Evolutionary conservation across 2,329 filamentous ascomycete species (phyloP).

Genomic region (Coleophoma cylindrospora): DNA sequence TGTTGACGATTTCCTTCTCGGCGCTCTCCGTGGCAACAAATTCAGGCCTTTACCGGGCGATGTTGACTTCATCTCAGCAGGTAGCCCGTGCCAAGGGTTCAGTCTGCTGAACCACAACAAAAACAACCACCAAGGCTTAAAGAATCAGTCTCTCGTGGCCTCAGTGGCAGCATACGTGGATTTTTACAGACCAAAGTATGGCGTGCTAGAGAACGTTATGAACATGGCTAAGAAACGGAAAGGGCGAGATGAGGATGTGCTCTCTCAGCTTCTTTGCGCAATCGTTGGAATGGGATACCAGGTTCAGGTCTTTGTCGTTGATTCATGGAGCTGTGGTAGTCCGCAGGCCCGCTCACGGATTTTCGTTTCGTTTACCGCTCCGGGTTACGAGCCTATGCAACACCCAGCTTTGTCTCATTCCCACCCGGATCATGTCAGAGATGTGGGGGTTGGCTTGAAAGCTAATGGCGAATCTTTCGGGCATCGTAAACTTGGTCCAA

Average conservation of each 20-base stretch:
- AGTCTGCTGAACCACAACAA: constrained; percentile 57
- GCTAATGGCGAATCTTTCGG: constrained; percentile 58
- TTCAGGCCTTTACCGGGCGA: constrained; percentile 49
- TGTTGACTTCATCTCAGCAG: constrained; percentile 66
- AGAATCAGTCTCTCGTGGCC: constrained; percentile 73
- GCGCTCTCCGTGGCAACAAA: constrained; percentile 47
- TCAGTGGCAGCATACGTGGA: constrained; percentile 73
- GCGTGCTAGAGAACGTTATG: constrained; percentile 72
- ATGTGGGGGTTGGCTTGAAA: constrained; percentile 46
- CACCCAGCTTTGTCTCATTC: constrained; percentile 58
- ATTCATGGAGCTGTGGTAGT: constrained; percentile 65
- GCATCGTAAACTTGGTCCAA: constrained; percentile 40
- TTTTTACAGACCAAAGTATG: constrained; percentile 69
- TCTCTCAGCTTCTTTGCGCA: constrained; percentile 68
- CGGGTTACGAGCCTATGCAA: constrained; percentile 51
- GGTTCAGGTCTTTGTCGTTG: constrained; percentile 59
- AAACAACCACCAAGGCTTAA: constrained; percentile 47
- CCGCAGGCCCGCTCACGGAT: constrained; percentile 62
- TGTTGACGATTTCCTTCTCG: constrained; percentile 60
- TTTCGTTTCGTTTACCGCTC: constrained; percentile 68
- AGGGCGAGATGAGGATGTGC: constrained; percentile 53
- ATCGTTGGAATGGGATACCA: constrained; percentile 78
- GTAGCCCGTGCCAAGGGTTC: constrained; percentile 76
- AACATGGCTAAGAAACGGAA: constrained; percentile 47
- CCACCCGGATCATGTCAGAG: constrained; percentile 37